phyloP scores from a whole-genome alignment of 176 grass and related monocot genomes.

The Thalia dealbata region DNA sequence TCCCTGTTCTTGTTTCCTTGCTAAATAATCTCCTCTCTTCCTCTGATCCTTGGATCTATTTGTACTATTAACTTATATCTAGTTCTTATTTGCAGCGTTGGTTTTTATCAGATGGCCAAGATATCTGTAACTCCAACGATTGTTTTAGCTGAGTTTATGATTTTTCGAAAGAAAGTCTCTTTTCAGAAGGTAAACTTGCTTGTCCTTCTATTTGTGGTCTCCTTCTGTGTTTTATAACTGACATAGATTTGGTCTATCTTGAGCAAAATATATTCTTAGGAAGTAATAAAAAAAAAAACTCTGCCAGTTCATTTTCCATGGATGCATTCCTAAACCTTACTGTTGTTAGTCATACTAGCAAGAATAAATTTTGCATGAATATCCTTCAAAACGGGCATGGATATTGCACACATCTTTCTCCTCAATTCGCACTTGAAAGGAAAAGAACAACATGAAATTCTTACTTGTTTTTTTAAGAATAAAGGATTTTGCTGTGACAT shows the following conservation, averaged over 20 bases:
- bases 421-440: neutral
- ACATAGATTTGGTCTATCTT: neutral
- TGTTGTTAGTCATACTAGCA: neutral
- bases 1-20: neutral
- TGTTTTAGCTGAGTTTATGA: conserved; percentile 72
- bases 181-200: neutral
- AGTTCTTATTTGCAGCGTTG: conserved; percentile 63
- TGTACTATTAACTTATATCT: neutral
- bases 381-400: neutral
- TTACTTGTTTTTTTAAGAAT: neutral
- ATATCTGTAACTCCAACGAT: conserved; percentile 95
- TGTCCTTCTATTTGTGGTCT: neutral
- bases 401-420: neutral
- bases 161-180: conserved; percentile 71
- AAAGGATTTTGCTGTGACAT: neutral
- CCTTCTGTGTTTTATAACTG: neutral
- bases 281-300: neutral
- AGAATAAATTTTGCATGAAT: neutral
- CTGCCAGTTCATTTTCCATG: neutral
- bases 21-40: neutral
- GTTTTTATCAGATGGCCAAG: conserved; percentile 99
- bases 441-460: neutral
- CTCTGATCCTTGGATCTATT: neutral
- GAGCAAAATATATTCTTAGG: neutral
- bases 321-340: neutral